Conservation (phyloP, 768 basidiomycete species). For the Suillus ampliporus region DNA sequence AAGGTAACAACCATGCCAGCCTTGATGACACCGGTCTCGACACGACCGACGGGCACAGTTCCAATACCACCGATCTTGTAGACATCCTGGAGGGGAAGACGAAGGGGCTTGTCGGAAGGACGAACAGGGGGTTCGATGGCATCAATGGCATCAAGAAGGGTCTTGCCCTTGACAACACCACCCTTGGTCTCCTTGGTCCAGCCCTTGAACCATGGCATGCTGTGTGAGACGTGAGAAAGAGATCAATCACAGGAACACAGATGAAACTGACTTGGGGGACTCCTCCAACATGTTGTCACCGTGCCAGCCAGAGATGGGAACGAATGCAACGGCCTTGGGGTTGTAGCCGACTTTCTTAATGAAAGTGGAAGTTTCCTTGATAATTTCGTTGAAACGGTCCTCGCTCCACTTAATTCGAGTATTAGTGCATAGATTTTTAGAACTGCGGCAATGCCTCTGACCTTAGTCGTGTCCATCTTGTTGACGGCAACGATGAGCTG, state of each 20-base stretch:
- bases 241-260: not conserved
- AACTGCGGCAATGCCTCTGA: slow-evolving; percentile 30
- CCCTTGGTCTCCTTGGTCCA: slow-evolving; percentile 97
- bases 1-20: slow-evolving; percentile 99
- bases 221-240: slow-evolving; percentile 39
- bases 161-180: slow-evolving; percentile 96
- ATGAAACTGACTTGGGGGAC: slow-evolving; percentile 77
- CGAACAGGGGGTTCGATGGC: slow-evolving; percentile 97
- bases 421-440: slow-evolving; percentile 7
- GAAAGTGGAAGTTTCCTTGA: slow-evolving; percentile 97
- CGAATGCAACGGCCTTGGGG: slow-evolving; percentile 97
- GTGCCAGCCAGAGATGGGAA: slow-evolving; percentile 99
- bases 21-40: slow-evolving; percentile 99
- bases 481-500: slow-evolving; percentile 99
- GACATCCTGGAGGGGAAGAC: slow-evolving; percentile 99
- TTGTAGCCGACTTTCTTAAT: slow-evolving; percentile 99
- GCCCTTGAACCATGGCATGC: slow-evolving; percentile 99
- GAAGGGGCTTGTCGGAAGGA: slow-evolving; percentile 99
- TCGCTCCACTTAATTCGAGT: slow-evolving; percentile 84
- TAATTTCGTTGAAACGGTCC: slow-evolving; percentile 99
- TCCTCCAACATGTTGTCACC: slow-evolving; percentile 99
- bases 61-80: slow-evolving; percentile 99
- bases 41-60: slow-evolving; percentile 99
- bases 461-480: slow-evolving; percentile 99
- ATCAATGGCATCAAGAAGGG: slow-evolving; percentile 99